Evolutionary conservation across 169 alveolate species (phyloP).

Genomic region (Plasmodium cynomolgi): DNA sequence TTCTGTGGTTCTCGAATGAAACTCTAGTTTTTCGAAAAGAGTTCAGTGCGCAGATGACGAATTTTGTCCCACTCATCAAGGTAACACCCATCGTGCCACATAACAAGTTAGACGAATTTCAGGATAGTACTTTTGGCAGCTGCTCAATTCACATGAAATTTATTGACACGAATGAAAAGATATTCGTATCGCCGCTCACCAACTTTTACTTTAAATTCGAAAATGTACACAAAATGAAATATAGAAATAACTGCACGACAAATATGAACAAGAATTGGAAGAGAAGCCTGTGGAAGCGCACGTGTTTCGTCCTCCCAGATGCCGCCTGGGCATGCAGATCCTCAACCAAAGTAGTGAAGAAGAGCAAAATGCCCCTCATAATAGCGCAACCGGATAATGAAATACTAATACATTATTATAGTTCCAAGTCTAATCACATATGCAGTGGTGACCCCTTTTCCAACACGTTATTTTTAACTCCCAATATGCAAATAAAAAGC

Average conservation of each 20-base stretch:
- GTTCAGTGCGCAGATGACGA: slow-evolving; percentile 6
- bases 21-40: slow-evolving; percentile 21
- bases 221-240: slow-evolving; percentile 62
- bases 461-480: slow-evolving; percentile 39
- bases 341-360: neutral
- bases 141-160: slow-evolving; percentile 44
- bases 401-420: slow-evolving; percentile 24
- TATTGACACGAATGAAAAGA: slow-evolving; percentile 30
- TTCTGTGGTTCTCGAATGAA: slow-evolving; percentile 61
- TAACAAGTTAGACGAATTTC: neutral
- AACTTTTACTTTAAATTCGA: slow-evolving; percentile 53
- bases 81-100: slow-evolving; percentile 1
- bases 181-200: slow-evolving; percentile 22
- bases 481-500: slow-evolving; percentile 43
- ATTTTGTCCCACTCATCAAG: slow-evolving; percentile 42
- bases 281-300: slow-evolving; percentile 51
- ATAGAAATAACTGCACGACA: slow-evolving; percentile 23
- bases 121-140: neutral
- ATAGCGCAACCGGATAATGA: slow-evolving; percentile 49
- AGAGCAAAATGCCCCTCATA: slow-evolving; percentile 33
- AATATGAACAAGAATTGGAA: slow-evolving; percentile 19
- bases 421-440: neutral
- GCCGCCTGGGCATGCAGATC: neutral
- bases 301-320: slow-evolving; percentile 43
- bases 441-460: neutral